A percentile compares a stretch with the other conserved stretches of the same genome.
These are phyloP conservation scores for Fusarium subglutinans DNA, from an alignment of 2,329 filamentous ascomycete genomes.

Conservation along the genomic window DNA sequence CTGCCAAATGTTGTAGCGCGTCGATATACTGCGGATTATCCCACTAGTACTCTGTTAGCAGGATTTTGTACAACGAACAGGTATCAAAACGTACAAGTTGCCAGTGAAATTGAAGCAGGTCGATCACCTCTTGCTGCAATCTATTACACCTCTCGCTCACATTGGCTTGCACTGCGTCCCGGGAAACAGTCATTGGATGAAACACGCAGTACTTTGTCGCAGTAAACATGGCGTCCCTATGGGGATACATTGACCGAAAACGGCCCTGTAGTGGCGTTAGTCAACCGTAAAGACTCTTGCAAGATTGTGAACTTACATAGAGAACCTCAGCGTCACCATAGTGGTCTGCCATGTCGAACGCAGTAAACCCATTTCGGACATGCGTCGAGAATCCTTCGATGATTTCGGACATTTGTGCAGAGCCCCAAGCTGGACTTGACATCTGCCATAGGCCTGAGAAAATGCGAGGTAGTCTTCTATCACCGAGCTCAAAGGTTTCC, in stretches of 20 bases:
- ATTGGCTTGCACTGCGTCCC: neutral
- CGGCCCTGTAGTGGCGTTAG: neutral
- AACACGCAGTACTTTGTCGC: neutral
- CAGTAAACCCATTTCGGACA: neutral
- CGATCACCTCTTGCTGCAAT: neutral
- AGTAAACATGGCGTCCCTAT: neutral
- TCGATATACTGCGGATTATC: neutral
- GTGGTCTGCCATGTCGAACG: neutral
- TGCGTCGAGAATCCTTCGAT: neutral
- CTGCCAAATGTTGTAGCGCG: neutral
- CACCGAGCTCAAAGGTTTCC: neutral
- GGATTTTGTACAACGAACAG: fast-evolving
- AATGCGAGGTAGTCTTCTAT: neutral
- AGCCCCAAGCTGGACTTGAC: neutral
- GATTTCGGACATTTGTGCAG: neutral
- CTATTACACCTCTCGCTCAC: neutral
- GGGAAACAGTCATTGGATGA: neutral
- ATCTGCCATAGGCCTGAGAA: neutral
- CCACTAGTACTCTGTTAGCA: neutral
- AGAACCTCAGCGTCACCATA: neutral
- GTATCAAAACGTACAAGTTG: neutral
- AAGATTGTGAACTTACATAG: neutral
- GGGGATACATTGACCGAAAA: neutral
- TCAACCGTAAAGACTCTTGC: fast-evolving
- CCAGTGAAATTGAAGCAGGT: neutral